Evolutionary conservation across 2,329 filamentous ascomycete genomes (phyloP).

Genomic region (Phialophora chinensis): DNA sequence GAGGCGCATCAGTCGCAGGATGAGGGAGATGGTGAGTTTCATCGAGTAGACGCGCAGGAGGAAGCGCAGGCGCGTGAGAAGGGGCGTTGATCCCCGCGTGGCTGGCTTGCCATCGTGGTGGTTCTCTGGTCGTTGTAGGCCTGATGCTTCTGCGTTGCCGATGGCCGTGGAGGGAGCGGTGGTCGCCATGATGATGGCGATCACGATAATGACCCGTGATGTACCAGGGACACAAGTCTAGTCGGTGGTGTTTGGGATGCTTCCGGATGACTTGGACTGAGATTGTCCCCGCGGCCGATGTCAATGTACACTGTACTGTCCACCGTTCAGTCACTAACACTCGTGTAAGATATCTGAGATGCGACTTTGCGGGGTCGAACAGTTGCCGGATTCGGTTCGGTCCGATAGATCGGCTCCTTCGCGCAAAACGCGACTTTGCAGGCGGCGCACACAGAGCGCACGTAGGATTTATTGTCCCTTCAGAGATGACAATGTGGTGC

Average conservation of each 20-base stretch:
- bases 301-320: too few species aligned
- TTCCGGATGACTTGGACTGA: too few species aligned
- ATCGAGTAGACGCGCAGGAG: constrained; percentile 39
- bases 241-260: not conserved
- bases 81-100: not conserved
- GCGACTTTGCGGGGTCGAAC: too few species aligned
- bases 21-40: constrained; percentile 34
- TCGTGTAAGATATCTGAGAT: too few species aligned
- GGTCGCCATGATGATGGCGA: not conserved
- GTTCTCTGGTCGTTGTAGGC: not conserved
- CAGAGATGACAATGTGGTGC: too few species aligned
- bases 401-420: too few species aligned
- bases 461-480: too few species aligned
- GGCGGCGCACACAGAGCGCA: too few species aligned
- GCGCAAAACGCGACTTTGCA: too few species aligned
- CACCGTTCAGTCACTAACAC: too few species aligned
- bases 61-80: constrained; percentile 25
- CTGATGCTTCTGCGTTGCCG: not conserved
- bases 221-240: not conserved
- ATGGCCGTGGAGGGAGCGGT: not conserved
- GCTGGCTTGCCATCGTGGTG: not conserved
- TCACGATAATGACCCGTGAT: not conserved
- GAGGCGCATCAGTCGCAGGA: constrained; percentile 28
- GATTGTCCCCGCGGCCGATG: too few species aligned
- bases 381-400: too few species aligned